Evolutionary conservation across 208 protist species (phyloP).

Genomic region (Trypanosomatidae sp.): DNA sequence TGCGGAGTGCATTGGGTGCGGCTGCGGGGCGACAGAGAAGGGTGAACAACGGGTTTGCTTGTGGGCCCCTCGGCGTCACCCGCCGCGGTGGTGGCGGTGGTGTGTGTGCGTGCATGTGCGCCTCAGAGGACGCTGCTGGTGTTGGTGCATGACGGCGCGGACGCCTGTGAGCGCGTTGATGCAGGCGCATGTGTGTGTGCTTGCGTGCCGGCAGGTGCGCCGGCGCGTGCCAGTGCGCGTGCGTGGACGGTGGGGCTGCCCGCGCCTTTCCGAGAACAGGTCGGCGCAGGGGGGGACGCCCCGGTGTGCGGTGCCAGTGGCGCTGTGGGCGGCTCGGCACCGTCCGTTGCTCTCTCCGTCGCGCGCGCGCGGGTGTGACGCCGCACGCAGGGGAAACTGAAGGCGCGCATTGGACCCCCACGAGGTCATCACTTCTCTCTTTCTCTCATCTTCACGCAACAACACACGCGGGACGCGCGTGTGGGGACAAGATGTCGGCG

Average conservation of each 20-base stretch:
- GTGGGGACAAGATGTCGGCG: neutral
- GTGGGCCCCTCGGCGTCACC: conserved; percentile 14
- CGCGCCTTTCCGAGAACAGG: conserved; percentile 9
- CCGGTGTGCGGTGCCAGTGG: conserved; percentile 20
- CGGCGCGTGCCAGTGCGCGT: conserved; percentile 13
- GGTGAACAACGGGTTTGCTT: conserved; percentile 58
- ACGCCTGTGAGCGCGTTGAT: neutral
- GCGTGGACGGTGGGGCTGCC: conserved; percentile 19
- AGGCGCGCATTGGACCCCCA: conserved; percentile 14
- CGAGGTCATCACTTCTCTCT: conserved; percentile 28
- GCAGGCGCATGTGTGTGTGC: conserved; percentile 9
- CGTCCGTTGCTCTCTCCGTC: conserved; percentile 11
- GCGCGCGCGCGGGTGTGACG: conserved; percentile 22
- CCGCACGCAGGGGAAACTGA: conserved; percentile 14
- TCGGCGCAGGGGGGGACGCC: conserved; percentile 10
- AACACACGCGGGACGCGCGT: neutral
- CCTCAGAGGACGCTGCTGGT: conserved; percentile 8
- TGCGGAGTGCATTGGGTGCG: conserved; percentile 11
- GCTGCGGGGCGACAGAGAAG: conserved; percentile 20
- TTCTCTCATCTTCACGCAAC: neutral
- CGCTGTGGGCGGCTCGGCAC: conserved; percentile 27
- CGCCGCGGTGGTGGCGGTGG: conserved; percentile 19
- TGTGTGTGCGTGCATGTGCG: conserved; percentile 9
- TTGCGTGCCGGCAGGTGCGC: conserved; percentile 1
- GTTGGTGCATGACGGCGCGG: conserved; percentile 8